Evolutionary conservation across 2,329 filamentous ascomycete genomes (phyloP).

Genomic region (Fusarium penzigii): DNA sequence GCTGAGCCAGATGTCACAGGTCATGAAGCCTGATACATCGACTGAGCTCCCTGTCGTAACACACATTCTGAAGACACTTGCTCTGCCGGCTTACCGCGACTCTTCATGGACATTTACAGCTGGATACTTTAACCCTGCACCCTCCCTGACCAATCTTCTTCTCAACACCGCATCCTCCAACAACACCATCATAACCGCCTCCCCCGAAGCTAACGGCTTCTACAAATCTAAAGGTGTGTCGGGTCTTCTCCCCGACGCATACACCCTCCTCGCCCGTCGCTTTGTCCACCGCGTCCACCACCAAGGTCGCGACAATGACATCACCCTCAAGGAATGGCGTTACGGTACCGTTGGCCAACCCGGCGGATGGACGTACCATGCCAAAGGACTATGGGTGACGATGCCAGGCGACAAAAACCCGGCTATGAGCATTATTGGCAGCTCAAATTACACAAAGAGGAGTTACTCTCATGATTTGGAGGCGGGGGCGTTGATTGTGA

Average conservation of each 20-base stretch:
- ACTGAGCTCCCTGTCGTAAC: conserved; percentile 86
- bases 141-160: conserved; percentile 76
- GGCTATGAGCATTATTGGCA: conserved; percentile 81
- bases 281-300: conserved; percentile 67
- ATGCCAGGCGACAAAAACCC: conserved; percentile 66
- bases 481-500: conserved; percentile 83
- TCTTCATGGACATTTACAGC: conserved; percentile 95
- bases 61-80: conserved; percentile 69
- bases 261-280: conserved; percentile 80
- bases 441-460: conserved; percentile 92
- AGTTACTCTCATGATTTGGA: conserved; percentile 93
- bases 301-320: conserved; percentile 51
- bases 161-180: conserved; percentile 68
- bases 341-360: conserved; percentile 77
- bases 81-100: conserved; percentile 61
- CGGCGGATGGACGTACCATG: conserved; percentile 95
- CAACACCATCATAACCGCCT: conserved; percentile 88
- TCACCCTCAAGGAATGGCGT: conserved; percentile 85
- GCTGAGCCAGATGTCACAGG: conserved; percentile 82
- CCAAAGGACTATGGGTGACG: conserved; percentile 92
- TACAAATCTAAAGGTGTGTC: conserved; percentile 86
- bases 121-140: conserved; percentile 97
- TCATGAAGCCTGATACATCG: conserved; percentile 76
- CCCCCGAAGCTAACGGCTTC: conserved; percentile 93
- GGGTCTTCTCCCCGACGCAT: conserved; percentile 87